Evolutionary conservation across 768 basidiomycete genomes (phyloP).

Genomic region (Lentinus tigrinus): DNA sequence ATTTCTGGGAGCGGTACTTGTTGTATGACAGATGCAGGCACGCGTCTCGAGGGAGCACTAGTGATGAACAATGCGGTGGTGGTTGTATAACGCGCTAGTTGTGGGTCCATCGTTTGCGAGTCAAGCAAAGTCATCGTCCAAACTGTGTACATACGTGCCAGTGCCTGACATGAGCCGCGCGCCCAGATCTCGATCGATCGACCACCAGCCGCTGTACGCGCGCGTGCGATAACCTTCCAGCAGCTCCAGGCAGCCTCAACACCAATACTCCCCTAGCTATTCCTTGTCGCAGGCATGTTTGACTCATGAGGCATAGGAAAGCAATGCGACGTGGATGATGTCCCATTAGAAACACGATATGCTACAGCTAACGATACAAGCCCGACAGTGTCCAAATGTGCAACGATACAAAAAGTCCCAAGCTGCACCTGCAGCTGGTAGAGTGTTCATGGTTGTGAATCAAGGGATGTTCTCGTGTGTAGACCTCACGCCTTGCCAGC

Average conservation of each 20-base stretch:
- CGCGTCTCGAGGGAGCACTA: neutral
- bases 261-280: too few species aligned
- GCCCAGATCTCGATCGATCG: neutral
- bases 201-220: neutral
- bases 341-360: neutral
- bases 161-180: neutral
- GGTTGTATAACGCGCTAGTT: neutral
- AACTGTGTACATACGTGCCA: neutral
- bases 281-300: neutral
- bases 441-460: neutral
- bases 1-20: neutral
- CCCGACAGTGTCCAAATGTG: neutral
- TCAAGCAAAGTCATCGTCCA: constrained; percentile 3
- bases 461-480: neutral
- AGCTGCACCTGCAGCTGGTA: constrained; percentile 7
- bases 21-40: neutral
- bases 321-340: neutral
- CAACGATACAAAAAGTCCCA: neutral
- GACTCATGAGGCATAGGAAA: neutral
- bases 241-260: too few species aligned
- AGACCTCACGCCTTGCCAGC: constrained; percentile 34
- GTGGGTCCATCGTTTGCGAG: constrained; percentile 8
- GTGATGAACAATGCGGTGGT: neutral
- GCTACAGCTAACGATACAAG: constrained; percentile 15
- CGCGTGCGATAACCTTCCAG: too few species aligned